Evolutionary conservation across 2,329 filamentous ascomycete species (phyloP).

Genomic region (Ustulina deusta): DNA sequence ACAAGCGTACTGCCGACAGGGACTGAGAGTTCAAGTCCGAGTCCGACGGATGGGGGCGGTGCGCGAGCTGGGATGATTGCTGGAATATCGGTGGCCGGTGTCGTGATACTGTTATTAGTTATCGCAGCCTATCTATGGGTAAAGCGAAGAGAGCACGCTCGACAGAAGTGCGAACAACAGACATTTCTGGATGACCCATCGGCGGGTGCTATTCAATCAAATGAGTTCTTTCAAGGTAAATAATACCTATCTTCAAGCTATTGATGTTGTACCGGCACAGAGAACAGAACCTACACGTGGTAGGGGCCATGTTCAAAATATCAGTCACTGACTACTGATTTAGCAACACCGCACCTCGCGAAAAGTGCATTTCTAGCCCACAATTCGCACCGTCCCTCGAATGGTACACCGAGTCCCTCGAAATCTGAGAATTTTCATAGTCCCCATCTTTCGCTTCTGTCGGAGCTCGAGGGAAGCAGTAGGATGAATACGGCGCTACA

Average conservation of each 20-base stretch:
- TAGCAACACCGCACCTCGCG: neutral
- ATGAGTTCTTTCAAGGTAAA: conserved; percentile 13
- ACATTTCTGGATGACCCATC: neutral
- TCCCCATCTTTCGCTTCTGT: conserved; percentile 21
- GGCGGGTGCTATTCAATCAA: neutral
- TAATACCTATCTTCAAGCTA: neutral
- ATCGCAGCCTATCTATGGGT: conserved; percentile 36
- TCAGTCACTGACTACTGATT: neutral
- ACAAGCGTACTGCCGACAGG: neutral
- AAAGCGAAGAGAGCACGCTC: conserved; percentile 28
- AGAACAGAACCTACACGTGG: neutral
- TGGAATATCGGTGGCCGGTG: conserved; percentile 36
- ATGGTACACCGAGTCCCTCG: neutral
- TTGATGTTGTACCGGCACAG: neutral
- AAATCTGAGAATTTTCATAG: neutral
- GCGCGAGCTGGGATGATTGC: conserved; percentile 37
- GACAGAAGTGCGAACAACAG: neutral
- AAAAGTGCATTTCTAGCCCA: neutral
- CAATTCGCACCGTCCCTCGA: neutral
- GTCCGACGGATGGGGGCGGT: neutral
- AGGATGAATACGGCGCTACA: neutral
- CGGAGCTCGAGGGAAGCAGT: conserved; percentile 32
- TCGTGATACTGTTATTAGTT: conserved; percentile 38
- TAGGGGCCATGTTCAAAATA: neutral
- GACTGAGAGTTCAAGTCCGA: neutral